phyloP scores from a whole-genome alignment of 2,329 filamentous ascomycete genomes.

The Huntiella decipiens region DNA sequence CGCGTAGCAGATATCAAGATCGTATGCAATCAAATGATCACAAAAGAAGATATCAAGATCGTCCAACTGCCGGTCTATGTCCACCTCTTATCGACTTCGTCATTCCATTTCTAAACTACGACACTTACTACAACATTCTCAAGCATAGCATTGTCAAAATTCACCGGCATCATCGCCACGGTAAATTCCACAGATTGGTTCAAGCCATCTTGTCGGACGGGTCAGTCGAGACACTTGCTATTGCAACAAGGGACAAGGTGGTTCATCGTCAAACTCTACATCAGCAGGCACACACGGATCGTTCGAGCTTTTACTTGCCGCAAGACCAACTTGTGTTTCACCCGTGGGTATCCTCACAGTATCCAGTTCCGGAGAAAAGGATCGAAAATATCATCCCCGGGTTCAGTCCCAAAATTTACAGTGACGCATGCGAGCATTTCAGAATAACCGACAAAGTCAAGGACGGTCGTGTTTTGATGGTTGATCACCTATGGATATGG shows the following conservation, averaged over 20 bases:
- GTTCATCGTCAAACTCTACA: neutral
- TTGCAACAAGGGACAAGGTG: neutral
- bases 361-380: neutral
- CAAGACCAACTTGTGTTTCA: neutral
- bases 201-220: neutral
- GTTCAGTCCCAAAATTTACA: too few relatives aligned
- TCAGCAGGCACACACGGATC: neutral
- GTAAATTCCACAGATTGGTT: neutral
- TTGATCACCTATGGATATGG: conserved; percentile 1
- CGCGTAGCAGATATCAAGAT: too few relatives aligned
- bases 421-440: neutral
- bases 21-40: too few relatives aligned
- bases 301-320: neutral
- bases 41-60: too few relatives aligned
- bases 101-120: conserved; percentile 1
- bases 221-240: neutral
- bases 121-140: neutral
- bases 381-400: neutral
- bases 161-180: neutral
- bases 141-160: neutral
- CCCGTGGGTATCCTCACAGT: neutral
- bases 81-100: neutral
- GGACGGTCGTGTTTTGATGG: neutral
- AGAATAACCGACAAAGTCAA: neutral
- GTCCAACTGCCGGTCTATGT: too few relatives aligned